Base-by-base conservation (phyloP, 2,329 filamentous ascomycete species). In the Fusarium concolor region DNA sequence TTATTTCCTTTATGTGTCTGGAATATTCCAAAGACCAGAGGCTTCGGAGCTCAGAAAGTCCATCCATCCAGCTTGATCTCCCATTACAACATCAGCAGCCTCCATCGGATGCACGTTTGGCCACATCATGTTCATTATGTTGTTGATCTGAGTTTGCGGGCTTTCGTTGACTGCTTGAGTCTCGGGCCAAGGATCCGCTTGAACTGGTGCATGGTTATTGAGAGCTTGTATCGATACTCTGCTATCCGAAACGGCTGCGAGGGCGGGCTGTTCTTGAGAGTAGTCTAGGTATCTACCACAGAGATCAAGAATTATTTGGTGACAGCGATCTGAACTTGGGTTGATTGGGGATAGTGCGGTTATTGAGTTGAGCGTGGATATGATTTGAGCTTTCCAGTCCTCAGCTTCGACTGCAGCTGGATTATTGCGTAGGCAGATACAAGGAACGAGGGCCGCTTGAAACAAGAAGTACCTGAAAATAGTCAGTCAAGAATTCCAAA, bases 361-460 rank as follows among this genome's bases (percentile, higher is more conserved):
- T 29, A 82, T 77, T 3, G 79, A 77, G 2, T 74, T 68, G 7
- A 83, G 70, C 2, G 80, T 79, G 4, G 71, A 75, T 5, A 67
- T 70, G 38, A 84, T 78, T 58, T 84, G 82, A 3, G 72, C 65
- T 10, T 79, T 76, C 82, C 82, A 84, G 55, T 77, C 77, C 2
- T 71, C 39, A 10, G 80, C 79, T 11, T 77, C 67, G 4, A 73
- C 56, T 3, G 80, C 78, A 9, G 70, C 65, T 1, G 82, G 80
- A 7, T 80, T 74, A 53, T 82, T 83, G 8, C 82, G 80, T 4
- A 84, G 76, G 56, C 81, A 84, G 12, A 84, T 80, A 44, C 79
- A 81, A 2, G 82, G 83, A 11, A 85, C 84, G 17, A 85, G 72
- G 4, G 79, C 80, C 1, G 83, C 82, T 56, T 85, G 83, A 54